Percentiles rank a stretch among this genome's conserved stretches.
phyloP scores from a whole-genome alignment of 805 yeast species.

The Pichia sporocuriosa region DNA sequence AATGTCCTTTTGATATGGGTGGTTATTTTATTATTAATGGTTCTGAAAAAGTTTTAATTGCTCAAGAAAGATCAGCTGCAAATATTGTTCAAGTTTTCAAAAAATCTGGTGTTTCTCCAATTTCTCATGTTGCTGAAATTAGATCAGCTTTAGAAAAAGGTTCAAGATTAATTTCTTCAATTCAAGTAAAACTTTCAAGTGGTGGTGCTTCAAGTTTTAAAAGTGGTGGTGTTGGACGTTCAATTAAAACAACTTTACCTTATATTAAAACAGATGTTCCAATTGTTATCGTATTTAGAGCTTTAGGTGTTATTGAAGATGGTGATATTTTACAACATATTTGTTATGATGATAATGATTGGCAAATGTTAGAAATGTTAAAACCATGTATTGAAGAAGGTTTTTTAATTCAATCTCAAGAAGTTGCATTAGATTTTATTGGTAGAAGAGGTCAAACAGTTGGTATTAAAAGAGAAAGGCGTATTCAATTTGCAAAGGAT shows the following conservation, averaged over 20 bases:
- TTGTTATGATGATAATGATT: slow-evolving; percentile 94
- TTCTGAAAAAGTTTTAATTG: slow-evolving; percentile 95
- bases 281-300: slow-evolving; percentile 93
- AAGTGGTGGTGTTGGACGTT: slow-evolving; percentile 58
- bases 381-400: slow-evolving; percentile 99
- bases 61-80: slow-evolving; percentile 98
- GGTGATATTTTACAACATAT: slow-evolving; percentile 98
- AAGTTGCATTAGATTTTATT: slow-evolving; percentile 94
- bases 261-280: slow-evolving; percentile 96
- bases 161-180: slow-evolving; percentile 84
- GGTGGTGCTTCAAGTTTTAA: slow-evolving; percentile 42
- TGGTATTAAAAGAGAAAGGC: slow-evolving; percentile 94
- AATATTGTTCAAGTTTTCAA: slow-evolving; percentile 97
- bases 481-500: slow-evolving; percentile 97
- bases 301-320: slow-evolving; percentile 96
- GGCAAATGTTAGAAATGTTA: slow-evolving; percentile 99
- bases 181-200: slow-evolving; percentile 78
- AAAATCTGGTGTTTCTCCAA: slow-evolving; percentile 95
- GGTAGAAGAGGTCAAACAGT: slow-evolving; percentile 97
- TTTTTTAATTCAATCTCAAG: slow-evolving; percentile 95
- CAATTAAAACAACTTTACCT: slow-evolving; percentile 93
- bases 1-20: slow-evolving; percentile 99
- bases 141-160: slow-evolving; percentile 97
- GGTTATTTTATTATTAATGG: slow-evolving; percentile 98
- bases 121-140: slow-evolving; percentile 93